Evolutionary conservation across 2,329 filamentous ascomycete genomes (phyloP).

Genomic region (Ophiostoma piceae): DNA sequence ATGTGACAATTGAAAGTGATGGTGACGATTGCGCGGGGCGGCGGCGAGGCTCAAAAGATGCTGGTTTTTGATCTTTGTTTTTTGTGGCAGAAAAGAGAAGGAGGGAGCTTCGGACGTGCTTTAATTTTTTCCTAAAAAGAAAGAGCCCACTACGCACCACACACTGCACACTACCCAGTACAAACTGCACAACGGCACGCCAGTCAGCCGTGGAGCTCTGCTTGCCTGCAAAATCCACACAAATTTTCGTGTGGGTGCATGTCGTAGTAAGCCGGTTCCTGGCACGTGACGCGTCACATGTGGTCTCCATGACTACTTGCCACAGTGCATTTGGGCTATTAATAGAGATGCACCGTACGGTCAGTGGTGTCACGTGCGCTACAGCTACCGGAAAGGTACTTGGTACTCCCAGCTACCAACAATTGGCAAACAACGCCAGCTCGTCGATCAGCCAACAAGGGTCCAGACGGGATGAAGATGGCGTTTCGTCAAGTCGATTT

Average conservation of each 20-base stretch:
- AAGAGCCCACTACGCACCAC: conserved; percentile 17
- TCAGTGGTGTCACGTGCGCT: not conserved
- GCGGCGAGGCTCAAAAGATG: conserved; percentile 11
- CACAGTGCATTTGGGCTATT: not conserved
- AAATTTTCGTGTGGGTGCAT: conserved; percentile 19
- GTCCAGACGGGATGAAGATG: not conserved
- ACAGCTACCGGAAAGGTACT: not conserved
- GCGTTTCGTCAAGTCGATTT: not conserved
- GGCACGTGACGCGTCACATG: conserved; percentile 16
- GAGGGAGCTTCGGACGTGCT: conserved; percentile 22
- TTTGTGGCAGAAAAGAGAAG: conserved; percentile 18
- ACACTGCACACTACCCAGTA: conserved; percentile 11
- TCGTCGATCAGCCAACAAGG: conserved; percentile 4
- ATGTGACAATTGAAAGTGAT: not conserved
- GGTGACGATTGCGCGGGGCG: not conserved
- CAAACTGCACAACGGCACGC: not conserved
- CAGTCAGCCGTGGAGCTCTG: conserved; percentile 26
- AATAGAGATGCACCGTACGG: not conserved
- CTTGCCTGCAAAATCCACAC: conserved; percentile 21
- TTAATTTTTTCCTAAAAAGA: conserved; percentile 23
- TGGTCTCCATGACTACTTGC: not conserved
- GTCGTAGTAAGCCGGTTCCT: conserved; percentile 22
- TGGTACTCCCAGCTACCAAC: not conserved
- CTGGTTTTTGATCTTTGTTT: conserved; percentile 10
- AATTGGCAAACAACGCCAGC: not conserved